A percentile compares a stretch with the other conserved stretches of the same genome.
These are phyloP conservation scores for Vachellia collinsii DNA, from an alignment of 306 rosid species.

Conservation along the genomic window DNA sequence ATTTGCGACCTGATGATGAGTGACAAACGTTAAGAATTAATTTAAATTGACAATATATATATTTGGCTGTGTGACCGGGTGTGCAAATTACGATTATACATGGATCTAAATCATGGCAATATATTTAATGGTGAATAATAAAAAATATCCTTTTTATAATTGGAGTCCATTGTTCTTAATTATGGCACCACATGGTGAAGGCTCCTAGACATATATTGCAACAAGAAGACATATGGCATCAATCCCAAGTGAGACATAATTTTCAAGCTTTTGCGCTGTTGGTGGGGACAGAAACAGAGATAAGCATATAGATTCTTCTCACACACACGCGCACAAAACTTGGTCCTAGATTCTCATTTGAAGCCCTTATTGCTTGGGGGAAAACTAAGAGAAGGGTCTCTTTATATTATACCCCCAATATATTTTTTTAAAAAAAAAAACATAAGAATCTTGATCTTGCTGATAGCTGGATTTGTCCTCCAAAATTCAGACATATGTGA, in stretches of 20 bases:
- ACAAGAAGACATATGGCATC: neutral
- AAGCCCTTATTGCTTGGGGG: neutral
- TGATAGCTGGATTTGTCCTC: slow-evolving; percentile 48
- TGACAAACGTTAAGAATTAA: too few species aligned
- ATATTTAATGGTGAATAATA: too few species aligned
- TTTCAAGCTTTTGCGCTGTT: slow-evolving; percentile 7
- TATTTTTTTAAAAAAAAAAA: neutral
- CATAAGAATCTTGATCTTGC: slow-evolving; percentile 2
- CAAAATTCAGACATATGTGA: slow-evolving; percentile 40
- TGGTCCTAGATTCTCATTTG: slow-evolving; percentile 33
- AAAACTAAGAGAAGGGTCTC: neutral
- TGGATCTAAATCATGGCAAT: neutral
- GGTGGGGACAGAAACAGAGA: slow-evolving; percentile 19
- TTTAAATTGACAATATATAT: too few species aligned
- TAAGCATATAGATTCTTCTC: slow-evolving; percentile 16
- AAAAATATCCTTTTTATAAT: too few species aligned
- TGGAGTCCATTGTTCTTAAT: too few species aligned
- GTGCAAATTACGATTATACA: neutral
- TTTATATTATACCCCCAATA: neutral
- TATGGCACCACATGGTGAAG: too few species aligned
- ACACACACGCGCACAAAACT: too few species aligned
- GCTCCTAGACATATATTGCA: too few species aligned
- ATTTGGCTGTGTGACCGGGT: too few species aligned
- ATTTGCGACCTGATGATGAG: neutral
- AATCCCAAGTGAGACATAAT: neutral